Base-by-base conservation (phyloP, 176 grass and related monocot species). In the Ensete ventricosum region DNA sequence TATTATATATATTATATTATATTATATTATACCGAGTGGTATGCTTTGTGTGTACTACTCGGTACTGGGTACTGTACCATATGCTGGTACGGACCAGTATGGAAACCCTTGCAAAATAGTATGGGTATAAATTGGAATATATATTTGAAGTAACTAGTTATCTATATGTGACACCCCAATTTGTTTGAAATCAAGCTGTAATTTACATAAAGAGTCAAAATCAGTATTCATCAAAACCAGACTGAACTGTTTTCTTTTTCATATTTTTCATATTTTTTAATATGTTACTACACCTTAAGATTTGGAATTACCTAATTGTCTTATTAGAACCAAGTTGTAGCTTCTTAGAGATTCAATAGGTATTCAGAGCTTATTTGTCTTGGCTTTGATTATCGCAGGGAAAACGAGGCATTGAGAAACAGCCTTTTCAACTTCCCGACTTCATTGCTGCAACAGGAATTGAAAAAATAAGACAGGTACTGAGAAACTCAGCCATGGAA, bases 391-490 rank as follows among this genome's bases (percentile, higher is more conserved):
- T 73, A 80, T 62, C 92, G 67, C 82, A 98, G 90, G 95, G 94
- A 3, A 98, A 93, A 58, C 82, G 90, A 84, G 94, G 94, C 78
- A 98, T 98, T n/a, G 94, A 93, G 84, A 98, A 98, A 55, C 90
- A 93, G 25, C 94, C 90, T 14, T 98, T 98, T 78, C 90, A 98
- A 58, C 88, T 98, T 76, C 94, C 94, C 67, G 94, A 98, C 53
- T 98, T 98, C 63, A 98, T 98, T 84, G 94, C 94, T 66, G 94
- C 94, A 70, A 98, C 94, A 73, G 94, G 94, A 80, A 98, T 98
- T 75, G 94, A 98, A 73, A 98, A 98, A 87, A 98, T 93, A 67
- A 91, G 94, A 98, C 90, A 98, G 90, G 94, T 93, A 90, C 4
- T 16, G 8, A n/a, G 21, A 25, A 49, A 49, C 49, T 34, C 57